Base-by-base conservation (phyloP, 2,329 filamentous ascomycete species). In the Chaetomium globosum region DNA sequence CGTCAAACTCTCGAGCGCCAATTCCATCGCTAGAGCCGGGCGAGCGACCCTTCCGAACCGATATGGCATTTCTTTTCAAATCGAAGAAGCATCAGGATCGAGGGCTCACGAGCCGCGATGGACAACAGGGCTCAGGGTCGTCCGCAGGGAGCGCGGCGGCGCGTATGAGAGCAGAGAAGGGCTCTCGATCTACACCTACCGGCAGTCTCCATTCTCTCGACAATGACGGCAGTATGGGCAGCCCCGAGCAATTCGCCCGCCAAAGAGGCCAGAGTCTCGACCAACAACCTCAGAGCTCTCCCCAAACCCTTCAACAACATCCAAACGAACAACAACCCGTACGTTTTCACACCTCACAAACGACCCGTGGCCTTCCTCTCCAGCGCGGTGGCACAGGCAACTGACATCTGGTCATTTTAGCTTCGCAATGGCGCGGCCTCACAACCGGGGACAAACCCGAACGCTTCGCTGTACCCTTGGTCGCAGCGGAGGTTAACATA, bases 381-480 rank as follows among this genome's bases (percentile, higher is more conserved):
- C 28, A 19, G 19, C 9, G 16, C 9, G 53, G 53, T 69, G 68
- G 28, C 36, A 36, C 21, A 7, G 4, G 28, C 59, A 23, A 51
- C 65, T 67, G 26, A 69, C 62, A 26, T 65, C 1, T 48, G 26
- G 49, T 30, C 4, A 9, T 53, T 46, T 10, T 75, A 88, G 82
- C 79, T 83, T 71, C 84, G 85, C 70, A 89, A 86, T 74, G 84
- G 80, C 72, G 75, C 66, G 13, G 57, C 61, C 13, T 49, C 64
- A 8, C 70, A 67, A 48, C 39, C 80, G 69, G 75, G 75, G 21
- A 75, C 77, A 69, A 85, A 87, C 68, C 84, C 87, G 49, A 95
- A 93, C 77, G 82, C 89, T 49, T 92, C 92, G 5, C 86, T 96
- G 62, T 99, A 98, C 75, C 95, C 95, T 0, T 99, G 95, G 95